A percentile compares a stretch with the other conserved stretches of the same genome.
phyloP scores from a whole-genome alignment of 768 basidiomycete genomes.

The Russula dissimulans region DNA sequence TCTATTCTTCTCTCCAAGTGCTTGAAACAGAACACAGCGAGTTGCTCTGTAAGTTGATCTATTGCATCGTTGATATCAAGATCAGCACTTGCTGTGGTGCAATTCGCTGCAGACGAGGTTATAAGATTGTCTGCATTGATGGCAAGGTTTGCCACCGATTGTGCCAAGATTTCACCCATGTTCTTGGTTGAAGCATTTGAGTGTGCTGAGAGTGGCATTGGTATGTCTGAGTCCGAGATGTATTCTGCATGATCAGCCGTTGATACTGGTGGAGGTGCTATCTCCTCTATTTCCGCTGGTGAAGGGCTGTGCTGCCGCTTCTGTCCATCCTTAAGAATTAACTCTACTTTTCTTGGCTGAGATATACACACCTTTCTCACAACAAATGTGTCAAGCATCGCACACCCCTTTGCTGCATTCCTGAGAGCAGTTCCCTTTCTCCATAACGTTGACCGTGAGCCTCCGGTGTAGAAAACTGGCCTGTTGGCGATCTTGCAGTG shows the following conservation, averaged over 20 bases:
- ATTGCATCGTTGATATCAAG: no score
- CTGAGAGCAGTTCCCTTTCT: background rate
- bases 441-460: background rate
- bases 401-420: background rate
- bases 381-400: background rate
- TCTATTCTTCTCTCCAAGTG: no score
- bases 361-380: background rate
- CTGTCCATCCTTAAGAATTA: background rate
- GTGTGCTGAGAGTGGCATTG: background rate
- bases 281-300: background rate
- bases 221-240: no score
- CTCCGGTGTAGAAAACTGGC: background rate
- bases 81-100: no score
- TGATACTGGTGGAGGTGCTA: background rate
- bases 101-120: no score
- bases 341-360: background rate
- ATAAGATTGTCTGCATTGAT: no score
- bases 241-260: background rate
- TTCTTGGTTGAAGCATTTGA: no score
- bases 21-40: no score
- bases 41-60: no score
- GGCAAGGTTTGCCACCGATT: no score
- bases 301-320: background rate
- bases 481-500: background rate
- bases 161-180: no score